phyloP scores from a whole-genome alignment of 2,329 filamentous ascomycete genomes.

The Ophiostoma sp. region DNA sequence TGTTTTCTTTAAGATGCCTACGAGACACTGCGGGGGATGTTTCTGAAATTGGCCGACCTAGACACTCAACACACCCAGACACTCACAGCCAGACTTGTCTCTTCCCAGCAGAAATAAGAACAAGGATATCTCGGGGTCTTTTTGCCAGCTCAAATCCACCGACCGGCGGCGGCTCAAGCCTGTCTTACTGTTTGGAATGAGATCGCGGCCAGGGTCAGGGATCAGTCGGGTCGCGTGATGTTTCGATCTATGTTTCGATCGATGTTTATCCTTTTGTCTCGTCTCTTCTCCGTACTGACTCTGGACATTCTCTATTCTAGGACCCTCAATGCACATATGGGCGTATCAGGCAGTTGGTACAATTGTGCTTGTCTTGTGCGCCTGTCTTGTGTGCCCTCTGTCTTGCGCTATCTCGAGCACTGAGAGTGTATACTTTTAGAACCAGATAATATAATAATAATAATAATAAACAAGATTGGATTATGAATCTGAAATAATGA shows the following conservation, averaged over 20 bases:
- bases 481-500: neutral
- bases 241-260: neutral
- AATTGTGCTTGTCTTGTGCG: neutral
- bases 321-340: neutral
- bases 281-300: neutral
- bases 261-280: neutral
- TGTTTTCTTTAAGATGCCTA: neutral
- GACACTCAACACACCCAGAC: neutral
- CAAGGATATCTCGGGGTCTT: neutral
- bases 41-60: constrained; percentile 14
- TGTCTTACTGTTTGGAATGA: constrained; percentile 1
- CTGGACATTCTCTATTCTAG: neutral
- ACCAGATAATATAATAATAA: too few species aligned
- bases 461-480: neutral
- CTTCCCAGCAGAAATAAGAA: neutral
- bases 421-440: neutral
- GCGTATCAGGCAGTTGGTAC: too few species aligned
- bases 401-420: neutral
- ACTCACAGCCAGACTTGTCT: neutral
- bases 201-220: neutral
- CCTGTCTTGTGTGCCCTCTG: neutral
- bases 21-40: constrained; percentile 6
- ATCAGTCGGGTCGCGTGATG: constrained; percentile 7
- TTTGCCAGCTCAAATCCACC: neutral
- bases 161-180: too few species aligned